These are phyloP conservation scores for Flaveria sonorensis DNA, from an alignment of 129 eudicot species.

Conservation along the genomic window DNA sequence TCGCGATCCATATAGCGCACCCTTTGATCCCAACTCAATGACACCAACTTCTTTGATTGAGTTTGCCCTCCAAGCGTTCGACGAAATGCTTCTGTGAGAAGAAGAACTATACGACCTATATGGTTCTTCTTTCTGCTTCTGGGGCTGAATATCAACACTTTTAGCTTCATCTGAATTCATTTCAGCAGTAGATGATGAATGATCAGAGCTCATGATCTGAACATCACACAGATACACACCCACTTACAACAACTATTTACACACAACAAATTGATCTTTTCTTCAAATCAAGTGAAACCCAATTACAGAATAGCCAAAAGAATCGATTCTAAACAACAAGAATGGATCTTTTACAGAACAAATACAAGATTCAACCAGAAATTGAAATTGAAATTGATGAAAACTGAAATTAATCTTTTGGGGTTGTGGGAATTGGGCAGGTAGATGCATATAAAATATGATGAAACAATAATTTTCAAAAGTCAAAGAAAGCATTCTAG, in stretches of 20 bases:
- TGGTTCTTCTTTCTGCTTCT: not conserved
- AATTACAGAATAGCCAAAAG: too few relatives aligned
- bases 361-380: conserved; percentile 5
- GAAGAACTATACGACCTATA: conserved; percentile 34
- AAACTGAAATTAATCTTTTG: not conserved
- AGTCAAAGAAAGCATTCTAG: conserved; percentile 37
- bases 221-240: conserved; percentile 25
- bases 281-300: too few relatives aligned
- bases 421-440: not conserved
- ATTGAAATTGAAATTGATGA: not conserved
- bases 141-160: conserved; percentile 34
- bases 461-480: conserved; percentile 8
- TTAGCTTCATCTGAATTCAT: conserved; percentile 47
- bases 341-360: not conserved
- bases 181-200: conserved; percentile 31
- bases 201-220: conserved; percentile 59
- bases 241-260: not conserved
- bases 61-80: conserved; percentile 41
- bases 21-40: conserved; percentile 52
- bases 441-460: conserved; percentile 14
- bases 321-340: too few relatives aligned
- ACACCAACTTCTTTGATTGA: conserved; percentile 67
- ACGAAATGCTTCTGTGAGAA: conserved; percentile 49
- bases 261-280: not conserved
- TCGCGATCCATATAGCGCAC: conserved; percentile 59